These are phyloP conservation scores for Colletotrichum karsti DNA, from an alignment of 2,329 filamentous ascomycete species.

Conservation along the genomic window DNA sequence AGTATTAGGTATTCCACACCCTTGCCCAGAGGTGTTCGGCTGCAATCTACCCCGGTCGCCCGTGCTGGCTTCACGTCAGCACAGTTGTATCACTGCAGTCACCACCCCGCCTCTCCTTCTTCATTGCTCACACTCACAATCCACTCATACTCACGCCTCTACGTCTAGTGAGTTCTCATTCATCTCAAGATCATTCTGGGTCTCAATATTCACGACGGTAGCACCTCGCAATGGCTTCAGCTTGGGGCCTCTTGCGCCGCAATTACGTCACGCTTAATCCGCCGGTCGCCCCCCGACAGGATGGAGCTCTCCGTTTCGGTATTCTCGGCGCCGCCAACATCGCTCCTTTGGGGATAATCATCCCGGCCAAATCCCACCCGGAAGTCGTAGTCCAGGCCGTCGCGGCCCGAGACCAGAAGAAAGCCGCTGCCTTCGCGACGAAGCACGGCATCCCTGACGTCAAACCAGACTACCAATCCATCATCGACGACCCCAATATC, in stretches of 20 bases:
- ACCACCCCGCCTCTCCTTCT: too few species aligned
- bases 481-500: slow-evolving; percentile 45
- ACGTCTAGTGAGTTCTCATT: too few species aligned
- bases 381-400: slow-evolving; percentile 62
- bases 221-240: background rate
- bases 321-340: slow-evolving; percentile 51
- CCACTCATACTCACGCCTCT: too few species aligned
- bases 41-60: too few species aligned
- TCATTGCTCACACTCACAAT: too few species aligned
- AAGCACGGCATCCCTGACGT: slow-evolving; percentile 60
- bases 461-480: slow-evolving; percentile 55
- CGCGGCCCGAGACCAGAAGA: slow-evolving; percentile 56
- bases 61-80: too few species aligned
- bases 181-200: too few species aligned
- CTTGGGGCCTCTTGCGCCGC: slow-evolving; percentile 16
- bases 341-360: slow-evolving; percentile 51
- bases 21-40: too few species aligned
- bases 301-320: slow-evolving; percentile 44
- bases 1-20: too few species aligned
- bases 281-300: background rate
- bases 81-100: too few species aligned
- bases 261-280: slow-evolving; percentile 12
- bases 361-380: slow-evolving; percentile 59
- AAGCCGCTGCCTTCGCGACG: slow-evolving; percentile 58
- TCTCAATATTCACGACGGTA: background rate